Base-by-base conservation (phyloP, 805 yeast species). In the Yueomyces sp. region DNA sequence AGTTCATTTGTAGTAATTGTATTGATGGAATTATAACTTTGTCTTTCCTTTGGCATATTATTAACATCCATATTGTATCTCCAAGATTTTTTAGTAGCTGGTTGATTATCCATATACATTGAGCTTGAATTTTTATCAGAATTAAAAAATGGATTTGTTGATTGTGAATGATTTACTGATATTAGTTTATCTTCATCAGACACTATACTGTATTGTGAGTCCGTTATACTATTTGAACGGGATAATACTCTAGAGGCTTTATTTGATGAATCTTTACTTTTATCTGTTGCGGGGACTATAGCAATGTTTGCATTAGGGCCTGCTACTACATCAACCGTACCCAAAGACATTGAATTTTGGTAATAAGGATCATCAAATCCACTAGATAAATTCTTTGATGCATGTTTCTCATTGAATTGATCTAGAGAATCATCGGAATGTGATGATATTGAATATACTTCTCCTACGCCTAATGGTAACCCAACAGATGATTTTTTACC, bases 1-100 rank as follows among this genome's bases (percentile, higher is more conserved):
- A 87, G 71, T 57, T 85, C 90, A 42, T 81, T 85, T 1, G 96
- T 85, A 32, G 88, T 79, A 33, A 88, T 88, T 0, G 95, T 86
- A 29, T 86, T 87, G 45, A 82, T 54, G 0, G 96, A 84, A 36
- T 73, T 74, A 44, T 76, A 68, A 7, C 94, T 81, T 34, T 74
- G 78, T 57, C 90, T 74, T 40, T 74, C 45, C 6, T 39, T 29
- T 4, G 28, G 58, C 53, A 19, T 57, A 4, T 28, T 30, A 4
- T 33, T 34, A 34, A 33, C 34, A 26, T 40, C 42, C 12, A 48
- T 45, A 52, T 50, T 65, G 38, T 63, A 63, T 54, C 87, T 68
- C 88, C 88, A 81, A 4, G 81, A 80, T 54, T 55, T 73, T 67
- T 52, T 69, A 56, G 44, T 61, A 3, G 57, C 58, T 3, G 65